Evolutionary conservation across 495 filamentous ascomycete genomes (phyloP).

Genomic region (Penicillium herquei): DNA sequence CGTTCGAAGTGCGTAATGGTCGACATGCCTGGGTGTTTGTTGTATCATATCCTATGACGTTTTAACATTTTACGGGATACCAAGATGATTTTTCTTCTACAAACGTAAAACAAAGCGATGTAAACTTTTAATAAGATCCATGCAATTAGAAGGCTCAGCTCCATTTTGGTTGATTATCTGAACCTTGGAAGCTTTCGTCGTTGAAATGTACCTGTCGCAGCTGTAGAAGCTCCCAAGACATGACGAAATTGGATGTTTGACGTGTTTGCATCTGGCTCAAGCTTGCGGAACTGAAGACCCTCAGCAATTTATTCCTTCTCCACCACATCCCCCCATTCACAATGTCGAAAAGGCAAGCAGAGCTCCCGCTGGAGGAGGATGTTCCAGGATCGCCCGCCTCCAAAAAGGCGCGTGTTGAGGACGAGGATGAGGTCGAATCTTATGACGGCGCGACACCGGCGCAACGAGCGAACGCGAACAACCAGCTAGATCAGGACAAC

Average conservation of each 20-base stretch:
- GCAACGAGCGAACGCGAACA: constrained; percentile 32
- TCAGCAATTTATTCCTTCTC: constrained; percentile 9
- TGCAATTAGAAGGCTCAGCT: too few species aligned
- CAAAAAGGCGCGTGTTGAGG: constrained; percentile 71
- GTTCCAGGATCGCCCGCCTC: constrained; percentile 65
- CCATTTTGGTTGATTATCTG: too few species aligned
- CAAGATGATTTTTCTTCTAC: not conserved
- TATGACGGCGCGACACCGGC: constrained; percentile 40
- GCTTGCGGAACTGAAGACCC: constrained; percentile 19
- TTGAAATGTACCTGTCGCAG: not conserved
- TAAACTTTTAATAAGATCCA: too few species aligned
- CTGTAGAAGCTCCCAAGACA: not conserved
- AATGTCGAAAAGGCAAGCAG: constrained; percentile 78
- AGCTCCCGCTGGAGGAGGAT: constrained; percentile 69
- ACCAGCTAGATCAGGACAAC: constrained; percentile 32
- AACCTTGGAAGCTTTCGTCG: too few species aligned
- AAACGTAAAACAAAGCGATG: not conserved
- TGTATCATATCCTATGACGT: constrained; percentile 47
- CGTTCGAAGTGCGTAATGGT: constrained; percentile 61
- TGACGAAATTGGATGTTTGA: constrained; percentile 31
- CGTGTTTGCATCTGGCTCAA: constrained; percentile 36
- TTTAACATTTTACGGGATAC: constrained; percentile 30
- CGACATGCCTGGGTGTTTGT: constrained; percentile 29
- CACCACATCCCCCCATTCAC: constrained; percentile 17
- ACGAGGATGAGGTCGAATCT: constrained; percentile 38